Percentiles rank a stretch among this genome's conserved stretches.
Evolutionary conservation across 257 asterid genomes (phyloP).

Genomic region (Scutellaria baicalensis): DNA sequence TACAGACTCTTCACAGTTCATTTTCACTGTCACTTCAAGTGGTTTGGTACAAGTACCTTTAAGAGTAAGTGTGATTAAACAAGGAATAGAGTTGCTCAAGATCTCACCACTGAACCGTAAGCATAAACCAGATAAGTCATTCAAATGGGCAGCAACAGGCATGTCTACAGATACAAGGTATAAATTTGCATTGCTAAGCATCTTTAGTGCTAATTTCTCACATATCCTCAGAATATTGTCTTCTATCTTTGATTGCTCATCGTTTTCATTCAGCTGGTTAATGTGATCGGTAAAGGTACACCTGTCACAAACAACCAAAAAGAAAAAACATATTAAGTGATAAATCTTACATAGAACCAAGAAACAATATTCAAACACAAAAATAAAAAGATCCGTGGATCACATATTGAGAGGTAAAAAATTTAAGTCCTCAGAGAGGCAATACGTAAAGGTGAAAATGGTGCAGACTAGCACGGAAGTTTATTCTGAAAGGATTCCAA

Average conservation of each 20-base stretch:
- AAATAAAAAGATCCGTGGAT: not conserved
- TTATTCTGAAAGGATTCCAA: not conserved
- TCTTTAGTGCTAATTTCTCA: slow-evolving; percentile 69
- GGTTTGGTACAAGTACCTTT: slow-evolving; percentile 76
- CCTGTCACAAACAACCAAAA: slow-evolving; percentile 37
- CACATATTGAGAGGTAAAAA: not conserved
- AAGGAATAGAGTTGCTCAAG: slow-evolving; percentile 62
- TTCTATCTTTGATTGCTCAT: slow-evolving; percentile 33
- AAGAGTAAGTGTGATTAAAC: slow-evolving; percentile 65
- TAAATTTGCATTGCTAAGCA: slow-evolving; percentile 80
- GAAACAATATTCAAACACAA: not conserved
- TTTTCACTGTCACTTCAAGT: slow-evolving; percentile 58
- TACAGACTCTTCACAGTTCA: slow-evolving; percentile 92
- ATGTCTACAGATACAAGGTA: slow-evolving; percentile 79
- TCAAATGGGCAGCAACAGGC: slow-evolving; percentile 80
- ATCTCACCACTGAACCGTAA: slow-evolving; percentile 84
- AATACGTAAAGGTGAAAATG: not conserved
- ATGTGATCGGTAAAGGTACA: slow-evolving; percentile 73
- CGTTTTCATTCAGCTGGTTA: slow-evolving; percentile 43
- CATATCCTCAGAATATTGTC: slow-evolving; percentile 71
- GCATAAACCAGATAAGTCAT: slow-evolving; percentile 75
- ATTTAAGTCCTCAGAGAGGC: not conserved
- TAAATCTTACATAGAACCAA: not conserved
- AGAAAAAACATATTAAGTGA: slow-evolving; percentile 8
- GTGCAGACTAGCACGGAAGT: not conserved